Base-by-base conservation (phyloP, 1,284 basidiomycete genomes). In the Microbotryomycetes sp. region DNA sequence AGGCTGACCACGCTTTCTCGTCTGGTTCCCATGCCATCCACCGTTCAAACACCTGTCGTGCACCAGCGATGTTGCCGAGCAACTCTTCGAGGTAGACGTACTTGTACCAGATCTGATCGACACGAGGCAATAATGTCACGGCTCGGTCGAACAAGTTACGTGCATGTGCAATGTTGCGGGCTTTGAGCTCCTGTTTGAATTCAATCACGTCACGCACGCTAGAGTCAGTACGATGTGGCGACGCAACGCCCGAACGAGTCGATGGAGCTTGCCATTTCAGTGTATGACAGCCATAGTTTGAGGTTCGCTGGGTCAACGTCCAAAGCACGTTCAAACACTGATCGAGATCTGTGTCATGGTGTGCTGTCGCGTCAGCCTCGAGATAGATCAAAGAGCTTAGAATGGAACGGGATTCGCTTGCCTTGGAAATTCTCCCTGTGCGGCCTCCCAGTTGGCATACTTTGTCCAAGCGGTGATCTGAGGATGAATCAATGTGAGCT, bases 1-100 rank as follows among this genome's bases (percentile, higher is more conserved):
- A 98, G 14, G 91, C 90, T 74, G 92, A 88, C 96, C 94, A 98
- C 6, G 94, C 92, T 79, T 97, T 97, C 82, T 98, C 96, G 73
- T 97, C 92, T 0, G 96, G 96, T 75, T 98, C 92, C 96, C 96
- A 98, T 67, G 88, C 83, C 92, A 98, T 96, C 94, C 94, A 98
- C 52, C 94, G 83, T 77, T 99, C 96, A 72, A 98, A 98, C 60
- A 98, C 89, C 75, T 97, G 93, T 12, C 94, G 85, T 1, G 93
- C 92, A 30, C 94, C 94, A 1, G 90, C 83, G 42, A 98, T 85
- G 74, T 99, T 98, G 72, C 94, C 89, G 15, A 99, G 82, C 3
- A 99, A 83, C 76, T 99, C 94, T 75, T 99, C 94, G 58, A 98
- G 84, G 78, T 97, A 97, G 58, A 98, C 94, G 56, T 70, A 65